Percentiles rank a stretch among this genome's conserved stretches.
These are phyloP conservation scores for Oryza meridionalis DNA, from an alignment of 176 grass and related monocot genomes.

Conservation along the genomic window DNA sequence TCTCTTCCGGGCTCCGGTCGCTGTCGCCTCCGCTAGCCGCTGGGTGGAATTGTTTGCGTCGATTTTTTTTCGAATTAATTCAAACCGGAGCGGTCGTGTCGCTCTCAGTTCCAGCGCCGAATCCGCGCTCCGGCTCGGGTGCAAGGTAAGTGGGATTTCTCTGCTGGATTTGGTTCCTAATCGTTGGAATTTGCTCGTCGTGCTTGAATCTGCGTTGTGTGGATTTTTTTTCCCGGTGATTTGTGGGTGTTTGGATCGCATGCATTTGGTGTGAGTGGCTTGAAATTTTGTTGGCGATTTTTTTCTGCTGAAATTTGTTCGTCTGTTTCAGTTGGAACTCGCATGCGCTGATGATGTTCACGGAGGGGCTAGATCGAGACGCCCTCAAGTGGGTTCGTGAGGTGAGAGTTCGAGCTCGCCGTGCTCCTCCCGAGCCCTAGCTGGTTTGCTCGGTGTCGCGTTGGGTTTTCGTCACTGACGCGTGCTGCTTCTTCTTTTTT, in stretches of 20 bases:
- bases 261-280: conserved; percentile 35
- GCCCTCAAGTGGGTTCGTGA: conserved; percentile 91
- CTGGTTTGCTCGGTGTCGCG: neutral
- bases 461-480: conserved; percentile 24
- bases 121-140: conserved; percentile 24
- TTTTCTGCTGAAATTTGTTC: conserved; percentile 31
- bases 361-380: conserved; percentile 80
- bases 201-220: conserved; percentile 28
- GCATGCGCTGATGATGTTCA: conserved; percentile 81
- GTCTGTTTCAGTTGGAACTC: conserved; percentile 38
- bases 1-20: conserved; percentile 25
- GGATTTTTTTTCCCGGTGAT: neutral
- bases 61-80: conserved; percentile 19
- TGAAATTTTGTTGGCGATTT: conserved; percentile 31
- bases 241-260: neutral
- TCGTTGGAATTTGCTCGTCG: conserved; percentile 10
- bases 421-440: neutral
- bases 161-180: conserved; percentile 39
- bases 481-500: neutral
- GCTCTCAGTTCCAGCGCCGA: conserved; percentile 1
- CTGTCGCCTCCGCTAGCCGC: conserved; percentile 25
- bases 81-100: conserved; percentile 37
- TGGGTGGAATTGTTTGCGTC: conserved; percentile 6
- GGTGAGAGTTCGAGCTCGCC: conserved; percentile 48
- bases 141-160: conserved; percentile 22